These are phyloP conservation scores for Lantana camara DNA, from an alignment of 257 asterid species.

Conservation along the genomic window DNA sequence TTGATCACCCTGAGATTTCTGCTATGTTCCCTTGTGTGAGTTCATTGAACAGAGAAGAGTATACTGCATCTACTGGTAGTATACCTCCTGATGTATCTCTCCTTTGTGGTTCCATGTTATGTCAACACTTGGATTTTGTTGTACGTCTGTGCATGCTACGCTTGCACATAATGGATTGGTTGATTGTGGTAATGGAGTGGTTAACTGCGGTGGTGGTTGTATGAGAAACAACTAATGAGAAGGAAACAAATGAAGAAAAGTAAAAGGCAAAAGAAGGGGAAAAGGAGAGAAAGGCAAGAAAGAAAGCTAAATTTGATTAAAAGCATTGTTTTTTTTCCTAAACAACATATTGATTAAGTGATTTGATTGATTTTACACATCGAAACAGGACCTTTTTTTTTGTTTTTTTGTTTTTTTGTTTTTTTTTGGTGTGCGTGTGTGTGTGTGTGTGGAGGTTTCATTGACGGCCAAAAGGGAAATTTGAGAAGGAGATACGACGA, in stretches of 20 bases:
- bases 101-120: not conserved
- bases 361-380: not conserved
- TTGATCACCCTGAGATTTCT: not conserved
- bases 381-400: not conserved
- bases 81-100: not conserved
- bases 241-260: not conserved
- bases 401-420: too few species aligned
- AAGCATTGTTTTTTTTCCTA: not conserved
- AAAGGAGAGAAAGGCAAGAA: not conserved
- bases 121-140: not conserved
- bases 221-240: not conserved
- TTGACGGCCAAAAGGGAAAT: too few species aligned
- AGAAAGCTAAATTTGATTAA: not conserved
- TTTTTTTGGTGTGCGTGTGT: too few species aligned
- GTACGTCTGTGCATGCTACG: not conserved
- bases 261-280: not conserved
- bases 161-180: not conserved
- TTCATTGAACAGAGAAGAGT: not conserved
- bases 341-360: slow-evolving; percentile 1
- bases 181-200: slow-evolving; percentile 3
- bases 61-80: not conserved
- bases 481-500: too few species aligned
- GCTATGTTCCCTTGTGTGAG: not conserved
- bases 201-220: not conserved
- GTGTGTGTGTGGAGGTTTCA: too few species aligned